Evolutionary conservation across 495 filamentous ascomycete species (phyloP), one percentile per base, ranked within the genome.

Genomic region (Neurospora sp.): DNA sequence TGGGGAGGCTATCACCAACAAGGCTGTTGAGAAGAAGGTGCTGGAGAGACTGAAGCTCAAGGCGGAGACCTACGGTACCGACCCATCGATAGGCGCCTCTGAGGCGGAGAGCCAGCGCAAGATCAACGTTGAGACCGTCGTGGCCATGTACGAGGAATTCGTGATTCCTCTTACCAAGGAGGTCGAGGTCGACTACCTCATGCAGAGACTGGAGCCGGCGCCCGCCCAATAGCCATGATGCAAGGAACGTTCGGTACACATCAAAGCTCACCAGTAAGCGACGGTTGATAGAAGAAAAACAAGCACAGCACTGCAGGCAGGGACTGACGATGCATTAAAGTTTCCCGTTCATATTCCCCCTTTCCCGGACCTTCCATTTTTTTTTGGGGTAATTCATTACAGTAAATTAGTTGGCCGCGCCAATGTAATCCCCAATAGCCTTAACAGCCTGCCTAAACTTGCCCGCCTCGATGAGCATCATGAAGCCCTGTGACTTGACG

Each of bases 111-210:
- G 76, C 10, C 78, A 79, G 65, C 78, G 76, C 69, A 98, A 98
- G 87, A 94, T 99, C 74, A 90, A 99, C 79, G 91, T 91, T 7
- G 93, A 97, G 69, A 94, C 94, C 5, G 94, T 99, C 37, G 94
- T 97, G 39, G 86, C 88, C 27, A 97, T 98, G 92, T 99, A 98
- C 82, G 90, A 93, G 88, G 90, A 97, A 79, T 93, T 90, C 81
- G 94, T 99, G 70, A 99, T 99, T 72, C 96, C 96, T 3, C 81
- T 98, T 79, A 99, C 96, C 37, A 99, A 98, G 81, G 90, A 94
- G 73, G 94, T 99, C 39, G 96, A 99, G 84, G 92, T 98, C 22
- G 94, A 98, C 77, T 99, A 99, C 77, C 85, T 99, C 53, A 96
- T 98, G 91, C 93, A 98, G 81, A 88, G 96, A 71, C 85, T 99